phyloP scores from a whole-genome alignment of 495 filamentous ascomycete species.

The Aspergillus sclerotiicarbonarius region DNA sequence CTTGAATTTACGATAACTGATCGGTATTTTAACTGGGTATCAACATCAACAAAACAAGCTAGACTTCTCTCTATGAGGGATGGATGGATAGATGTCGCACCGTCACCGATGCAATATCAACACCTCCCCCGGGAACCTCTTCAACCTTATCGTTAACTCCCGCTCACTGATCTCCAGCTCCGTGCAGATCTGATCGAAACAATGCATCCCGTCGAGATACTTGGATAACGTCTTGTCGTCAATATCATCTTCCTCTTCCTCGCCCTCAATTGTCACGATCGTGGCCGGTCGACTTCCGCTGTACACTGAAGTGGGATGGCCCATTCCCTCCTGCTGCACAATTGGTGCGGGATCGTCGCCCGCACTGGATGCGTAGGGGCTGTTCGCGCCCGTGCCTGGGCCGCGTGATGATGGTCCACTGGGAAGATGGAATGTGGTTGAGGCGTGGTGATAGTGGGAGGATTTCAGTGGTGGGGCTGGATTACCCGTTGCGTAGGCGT shows the following conservation, averaged over 20 bases:
- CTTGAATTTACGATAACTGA: too few relatives aligned
- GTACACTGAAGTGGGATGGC: conserved; percentile 28
- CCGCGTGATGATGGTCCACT: conserved; percentile 35
- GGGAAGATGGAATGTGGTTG: conserved; percentile 1
- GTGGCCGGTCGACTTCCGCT: conserved; percentile 30
- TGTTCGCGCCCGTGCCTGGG: conserved; percentile 36
- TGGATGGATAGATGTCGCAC: background rate
- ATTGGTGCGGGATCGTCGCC: conserved; percentile 33
- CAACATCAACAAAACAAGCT: conserved; percentile 5
- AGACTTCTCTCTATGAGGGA: too few relatives aligned
- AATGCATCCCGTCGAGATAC: conserved; percentile 79
- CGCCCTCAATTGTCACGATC: conserved; percentile 29
- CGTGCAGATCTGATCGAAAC: conserved; percentile 87
- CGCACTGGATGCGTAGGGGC: conserved; percentile 37
- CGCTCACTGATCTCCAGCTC: conserved; percentile 62
- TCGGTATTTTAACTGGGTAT: background rate
- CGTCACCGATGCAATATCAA: conserved; percentile 56
- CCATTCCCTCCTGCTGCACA: conserved; percentile 18
- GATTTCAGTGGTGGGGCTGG: conserved; percentile 32
- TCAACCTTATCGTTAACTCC: conserved; percentile 51
- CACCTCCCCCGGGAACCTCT: conserved; percentile 49
- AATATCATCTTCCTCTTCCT: conserved; percentile 31
- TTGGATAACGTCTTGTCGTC: conserved; percentile 52
- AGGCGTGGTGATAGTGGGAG: conserved; percentile 16
- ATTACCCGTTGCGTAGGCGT: conserved; percentile 62